Evolutionary conservation across 441 rosid species (phyloP), one percentile per base, ranked within the genome.

Genomic region (Macaranga tanarius): DNA sequence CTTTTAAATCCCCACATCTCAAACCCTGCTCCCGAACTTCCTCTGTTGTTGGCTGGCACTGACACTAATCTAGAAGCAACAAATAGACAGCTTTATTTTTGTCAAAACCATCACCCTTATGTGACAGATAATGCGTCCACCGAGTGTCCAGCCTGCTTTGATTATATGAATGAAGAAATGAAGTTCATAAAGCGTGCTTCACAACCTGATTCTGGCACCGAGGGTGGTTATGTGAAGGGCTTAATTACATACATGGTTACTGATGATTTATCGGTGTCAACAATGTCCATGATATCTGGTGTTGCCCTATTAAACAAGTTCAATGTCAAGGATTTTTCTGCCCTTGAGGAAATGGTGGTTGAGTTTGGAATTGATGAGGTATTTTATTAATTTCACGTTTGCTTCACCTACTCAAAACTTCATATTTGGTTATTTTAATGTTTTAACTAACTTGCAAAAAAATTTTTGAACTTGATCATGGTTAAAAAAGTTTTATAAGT

Each of bases 211-310:
- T 31, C 38, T 31, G 5, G 38, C 2, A 31, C 5, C 8, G 73
- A 75, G 25, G 80, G 72, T 50, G 81, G 83, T 20, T 79, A 48
- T 47, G 87, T 79, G 66, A 79, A 65, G 55, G 83, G 75, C 1
- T 44, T 65, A 25, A 80, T 76, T 12, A 84, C 76, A 7, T 56
- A 56, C 4, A 56, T 56, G 38, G 38, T 31, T 31, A 3, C 38
- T 31, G 84, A 79, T 62, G 74, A 80, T 76, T 60, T 80, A 20
- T 19, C 8, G 17, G 81, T 84, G 22, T 65, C 50, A 31, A 77
- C 83, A 0, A 45, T 84, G 85, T 75, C 83, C 10, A 77, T 67
- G 19, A 71, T 67, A 3, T 67, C 80, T 17, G 40, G 58, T 20
- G 52, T 82, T 48, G 1, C 67, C 10, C 48, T 80, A 2, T 65